Percentiles rank a stretch among this genome's conserved stretches.
Conservation (phyloP, 495 filamentous ascomycete species). For the Xylaria flabelliformis region DNA sequence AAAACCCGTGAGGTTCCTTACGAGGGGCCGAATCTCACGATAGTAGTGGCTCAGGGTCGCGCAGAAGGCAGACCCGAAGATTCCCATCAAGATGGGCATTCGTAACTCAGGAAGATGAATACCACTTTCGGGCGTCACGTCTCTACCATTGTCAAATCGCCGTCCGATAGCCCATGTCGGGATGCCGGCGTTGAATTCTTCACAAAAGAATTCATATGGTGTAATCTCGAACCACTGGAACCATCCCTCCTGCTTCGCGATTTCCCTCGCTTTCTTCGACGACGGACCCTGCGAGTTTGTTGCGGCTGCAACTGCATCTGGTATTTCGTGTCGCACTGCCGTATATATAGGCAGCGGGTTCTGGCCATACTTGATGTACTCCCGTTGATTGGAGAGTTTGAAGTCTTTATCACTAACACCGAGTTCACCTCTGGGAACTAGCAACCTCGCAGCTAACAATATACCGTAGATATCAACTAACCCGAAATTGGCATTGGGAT, state of each 20-base stretch:
- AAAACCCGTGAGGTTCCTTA: constrained; percentile 76
- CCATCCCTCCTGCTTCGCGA: constrained; percentile 79
- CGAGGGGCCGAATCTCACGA: constrained; percentile 82
- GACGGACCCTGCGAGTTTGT: constrained; percentile 51
- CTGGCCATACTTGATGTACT: constrained; percentile 73
- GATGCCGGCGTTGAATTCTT: constrained; percentile 86
- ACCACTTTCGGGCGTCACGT: constrained; percentile 60
- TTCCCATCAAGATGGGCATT: constrained; percentile 81
- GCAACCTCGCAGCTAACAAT: constrained; percentile 77
- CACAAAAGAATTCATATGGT: constrained; percentile 95
- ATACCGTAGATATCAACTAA: constrained; percentile 93
- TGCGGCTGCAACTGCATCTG: constrained; percentile 57
- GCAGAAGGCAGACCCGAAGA: constrained; percentile 96
- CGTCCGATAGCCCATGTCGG: constrained; percentile 93
- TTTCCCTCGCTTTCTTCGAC: constrained; percentile 61
- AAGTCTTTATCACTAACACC: constrained; percentile 76
- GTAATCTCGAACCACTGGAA: constrained; percentile 99
- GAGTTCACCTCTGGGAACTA: constrained; percentile 86
- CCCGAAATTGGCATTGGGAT: constrained; percentile 80
- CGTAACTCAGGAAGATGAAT: constrained; percentile 79
- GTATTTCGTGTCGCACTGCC: constrained; percentile 95
- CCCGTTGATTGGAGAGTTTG: constrained; percentile 83
- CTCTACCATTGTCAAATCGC: constrained; percentile 74
- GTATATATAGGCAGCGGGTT: constrained; percentile 94
- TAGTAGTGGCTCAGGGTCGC: constrained; percentile 96